Base-by-base conservation (phyloP, 352 stramenopile genomes). In the Albugo candida region DNA sequence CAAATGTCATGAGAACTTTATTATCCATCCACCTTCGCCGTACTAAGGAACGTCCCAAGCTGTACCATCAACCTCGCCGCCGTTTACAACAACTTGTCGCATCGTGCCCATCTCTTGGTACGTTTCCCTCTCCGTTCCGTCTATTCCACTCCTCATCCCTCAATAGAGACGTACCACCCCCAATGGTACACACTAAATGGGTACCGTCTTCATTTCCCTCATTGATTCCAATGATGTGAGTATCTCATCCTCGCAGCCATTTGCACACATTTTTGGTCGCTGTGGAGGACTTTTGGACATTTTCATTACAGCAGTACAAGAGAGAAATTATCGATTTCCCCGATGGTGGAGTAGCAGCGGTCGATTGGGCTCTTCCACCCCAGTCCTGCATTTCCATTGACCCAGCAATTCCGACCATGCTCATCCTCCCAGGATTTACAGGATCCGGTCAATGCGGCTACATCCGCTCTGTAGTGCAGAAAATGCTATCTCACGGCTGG, bases 281-380 rank as follows among this genome's bases (percentile, higher is more conserved):
- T 11, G 45, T 54, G 38, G 59, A 63, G 24, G 63, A 69, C 6
- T 54, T 61, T 3, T 53, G 54, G 36, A 45, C 67, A 35, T 35
- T 43, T 6, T 67, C 70, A 1, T 13, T 14, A 0, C 56, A 80
- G 35, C 13, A 24, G 5, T 85, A 85, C 54, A 53, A 72, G 41
- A 64, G 73, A 13, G 63, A 85, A 54, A 47, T 77, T 2, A 56
- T 85, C 5, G 59, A 76, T 18, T 64, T 81, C 57, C 65, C 64
- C 13, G 70, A 84, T 50, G 70, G 72, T 21, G 74, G 74, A 13
- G 56, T 84, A 13, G 56, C 81, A 13, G 82, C 75, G 0, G 52
- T 87, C 24, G 75, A 87, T 58, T 87, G 75, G 75, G 75, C 70
- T 16, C 56, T 79, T 11, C 54, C 67, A 24, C 20, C 64, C 3